phyloP scores from a whole-genome alignment of 176 grass and related monocot species.

The Bromus sterilis region DNA sequence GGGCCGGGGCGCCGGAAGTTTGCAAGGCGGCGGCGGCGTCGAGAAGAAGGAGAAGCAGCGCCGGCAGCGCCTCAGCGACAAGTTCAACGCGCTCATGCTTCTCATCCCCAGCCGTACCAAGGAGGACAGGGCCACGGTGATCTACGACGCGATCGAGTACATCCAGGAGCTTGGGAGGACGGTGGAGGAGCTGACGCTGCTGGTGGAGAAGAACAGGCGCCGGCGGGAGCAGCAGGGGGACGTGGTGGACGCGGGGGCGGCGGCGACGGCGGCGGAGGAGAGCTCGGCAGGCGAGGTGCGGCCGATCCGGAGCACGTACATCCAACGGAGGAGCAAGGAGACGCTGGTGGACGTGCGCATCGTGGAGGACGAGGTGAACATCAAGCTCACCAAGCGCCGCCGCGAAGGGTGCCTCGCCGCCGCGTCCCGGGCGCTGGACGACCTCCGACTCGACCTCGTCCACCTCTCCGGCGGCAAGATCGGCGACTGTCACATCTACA shows the following conservation, averaged over 20 bases:
- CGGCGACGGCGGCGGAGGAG: slow-evolving; percentile 12
- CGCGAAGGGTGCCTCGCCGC: slow-evolving; percentile 57
- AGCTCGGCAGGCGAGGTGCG: slow-evolving; percentile 46
- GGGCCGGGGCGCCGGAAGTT: neutral
- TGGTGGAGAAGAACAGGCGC: slow-evolving; percentile 54
- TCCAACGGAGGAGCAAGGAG: slow-evolving; percentile 75
- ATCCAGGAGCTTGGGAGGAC: slow-evolving; percentile 69
- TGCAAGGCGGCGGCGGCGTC: slow-evolving; percentile 21
- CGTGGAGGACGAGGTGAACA: slow-evolving; percentile 85
- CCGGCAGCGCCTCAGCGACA: slow-evolving; percentile 52
- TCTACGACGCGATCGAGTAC: slow-evolving; percentile 67
- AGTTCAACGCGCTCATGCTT: slow-evolving; percentile 50
- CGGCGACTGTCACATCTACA: slow-evolving; percentile 59
- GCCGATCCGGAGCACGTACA: slow-evolving; percentile 68
- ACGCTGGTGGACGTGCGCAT: slow-evolving; percentile 86
- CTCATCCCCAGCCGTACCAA: slow-evolving; percentile 70
- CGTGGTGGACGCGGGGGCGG: slow-evolving; percentile 12
- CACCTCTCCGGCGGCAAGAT: slow-evolving; percentile 64
- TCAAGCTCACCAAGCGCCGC: slow-evolving; percentile 84
- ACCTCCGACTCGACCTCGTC: slow-evolving; percentile 49
- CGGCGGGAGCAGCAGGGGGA: slow-evolving; percentile 30
- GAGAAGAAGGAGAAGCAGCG: slow-evolving; percentile 87
- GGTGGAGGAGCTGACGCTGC: slow-evolving; percentile 57
- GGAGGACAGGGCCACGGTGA: slow-evolving; percentile 61
- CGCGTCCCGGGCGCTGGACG: slow-evolving; percentile 44